Base-by-base conservation (phyloP, 2,329 filamentous ascomycete genomes). In the Talaromyces sp. region DNA sequence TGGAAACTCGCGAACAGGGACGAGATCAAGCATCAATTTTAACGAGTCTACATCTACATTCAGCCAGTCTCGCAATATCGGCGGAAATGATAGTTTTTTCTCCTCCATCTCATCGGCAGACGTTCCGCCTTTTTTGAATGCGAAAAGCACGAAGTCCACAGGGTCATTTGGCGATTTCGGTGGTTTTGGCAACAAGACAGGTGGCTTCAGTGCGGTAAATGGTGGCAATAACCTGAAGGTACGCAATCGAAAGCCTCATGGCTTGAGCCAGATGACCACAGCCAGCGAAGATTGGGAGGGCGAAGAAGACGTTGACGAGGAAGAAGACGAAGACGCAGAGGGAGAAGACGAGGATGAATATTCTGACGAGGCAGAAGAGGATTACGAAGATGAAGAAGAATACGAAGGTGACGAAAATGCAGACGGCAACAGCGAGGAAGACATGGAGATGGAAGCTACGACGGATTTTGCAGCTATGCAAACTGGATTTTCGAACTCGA, bases 1-100 rank as follows among this genome's bases (percentile, higher is more conserved):
- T 68, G 82, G 82, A 61, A 84, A 80, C 73, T 85, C 85, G 17
- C 80, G 81, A 67, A 74, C 82, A 64, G 77, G 75, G 31, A 70
- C 74, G 67, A 67, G 73, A 65, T 74, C 77, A 67, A 70, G 74
- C 43, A 67, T 71, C 25, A 67, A 70, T 52, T 81, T 78, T 62
- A 75, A 73, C 9, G 74, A 81, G 67, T 74, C 75, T 49, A 67
- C 78, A 19, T 74, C 75, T 47, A 67, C 79, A 25, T 76, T 80
- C 68, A 74, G 72, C 52, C 73, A 75, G 65, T 76, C 77, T 5
- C 73, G 74, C 6, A 73, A 75, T 33, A 73, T 78, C 52, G 73
- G 76, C 25, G 72, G 70, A 49, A 72, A 73, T 66, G 73, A 77
- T 58, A 76, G 77, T 66, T 73, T 80, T 52, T 72, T 74, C 17